A percentile compares a stretch with the other conserved stretches of the same genome.
Evolutionary conservation across 164 flowering plant species (phyloP).

Genomic region (Amborella trichopoda): DNA sequence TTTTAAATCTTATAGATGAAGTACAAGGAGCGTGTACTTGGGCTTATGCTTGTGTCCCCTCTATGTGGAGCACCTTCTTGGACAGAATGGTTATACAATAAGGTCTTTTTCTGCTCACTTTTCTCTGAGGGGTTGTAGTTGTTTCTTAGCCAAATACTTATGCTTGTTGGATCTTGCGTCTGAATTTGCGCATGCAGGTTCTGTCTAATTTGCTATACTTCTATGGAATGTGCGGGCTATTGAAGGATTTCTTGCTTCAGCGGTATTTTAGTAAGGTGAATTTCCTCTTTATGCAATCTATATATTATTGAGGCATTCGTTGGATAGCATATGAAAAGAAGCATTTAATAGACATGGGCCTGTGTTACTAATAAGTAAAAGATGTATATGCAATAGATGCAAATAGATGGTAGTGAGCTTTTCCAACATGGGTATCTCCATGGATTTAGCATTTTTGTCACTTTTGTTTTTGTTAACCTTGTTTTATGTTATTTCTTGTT

Average conservation of each 20-base stretch:
- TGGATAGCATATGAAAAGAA: too few species aligned
- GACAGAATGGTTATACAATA: constrained; percentile 71
- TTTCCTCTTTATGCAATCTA: constrained; percentile 1
- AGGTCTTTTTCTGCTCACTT: constrained; percentile 23
- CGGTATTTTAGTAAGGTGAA: constrained; percentile 86
- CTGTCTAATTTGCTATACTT: constrained; percentile 72
- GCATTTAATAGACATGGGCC: too few species aligned
- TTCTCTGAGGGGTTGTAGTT: background rate
- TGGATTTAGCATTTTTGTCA: too few species aligned
- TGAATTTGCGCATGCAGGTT: constrained; percentile 42
- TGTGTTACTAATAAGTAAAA: too few species aligned
- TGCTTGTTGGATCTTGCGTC: too few species aligned
- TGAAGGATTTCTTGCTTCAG: constrained; percentile 64
- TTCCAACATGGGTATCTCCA: too few species aligned
- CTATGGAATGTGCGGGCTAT: constrained; percentile 79
- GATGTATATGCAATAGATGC: too few species aligned
- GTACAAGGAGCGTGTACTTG: constrained; percentile 53
- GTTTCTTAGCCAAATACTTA: background rate
- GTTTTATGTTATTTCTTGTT: too few species aligned
- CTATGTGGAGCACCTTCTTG: constrained; percentile 66
- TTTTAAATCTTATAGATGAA: constrained; percentile 26
- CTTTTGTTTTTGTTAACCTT: too few species aligned
- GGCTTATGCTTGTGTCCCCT: constrained; percentile 67
- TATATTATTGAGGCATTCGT: background rate
- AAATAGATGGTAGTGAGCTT: too few species aligned